A percentile compares a stretch with the other conserved stretches of the same genome.
Evolutionary conservation across 306 rosid genomes (phyloP).

Genomic region (Glycine tomentella): DNA sequence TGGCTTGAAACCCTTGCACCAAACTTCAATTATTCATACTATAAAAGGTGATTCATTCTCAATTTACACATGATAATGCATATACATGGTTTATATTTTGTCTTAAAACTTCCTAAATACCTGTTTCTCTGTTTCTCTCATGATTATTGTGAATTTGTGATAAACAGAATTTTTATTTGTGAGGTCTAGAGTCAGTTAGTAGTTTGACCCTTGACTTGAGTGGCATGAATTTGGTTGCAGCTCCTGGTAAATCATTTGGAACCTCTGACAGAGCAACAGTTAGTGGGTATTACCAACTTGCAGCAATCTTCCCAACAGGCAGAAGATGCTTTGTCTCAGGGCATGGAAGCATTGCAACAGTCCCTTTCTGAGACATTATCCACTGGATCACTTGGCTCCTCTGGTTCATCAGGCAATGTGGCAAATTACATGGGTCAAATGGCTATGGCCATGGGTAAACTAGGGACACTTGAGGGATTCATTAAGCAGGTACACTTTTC

Average conservation of each 20-base stretch:
- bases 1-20: background rate
- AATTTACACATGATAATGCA: slow-evolving; percentile 6
- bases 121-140: background rate
- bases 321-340: slow-evolving; percentile 94
- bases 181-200: slow-evolving; percentile 4
- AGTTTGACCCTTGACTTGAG: slow-evolving; percentile 16
- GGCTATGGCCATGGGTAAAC: slow-evolving; percentile 96
- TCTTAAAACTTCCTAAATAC: background rate
- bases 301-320: slow-evolving; percentile 94
- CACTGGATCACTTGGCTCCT: slow-evolving; percentile 68
- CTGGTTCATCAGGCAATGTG: slow-evolving; percentile 80
- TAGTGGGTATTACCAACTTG: slow-evolving; percentile 72
- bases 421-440: slow-evolving; percentile 95
- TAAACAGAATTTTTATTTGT: background rate
- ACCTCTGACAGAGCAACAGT: slow-evolving; percentile 90
- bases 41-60: background rate
- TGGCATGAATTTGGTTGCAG: slow-evolving; percentile 53
- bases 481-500: slow-evolving; percentile 72
- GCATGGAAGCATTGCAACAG: slow-evolving; percentile 95
- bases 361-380: slow-evolving; percentile 80
- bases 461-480: slow-evolving; percentile 86
- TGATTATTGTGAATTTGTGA: background rate
- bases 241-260: slow-evolving; percentile 85
- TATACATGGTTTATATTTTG: background rate
- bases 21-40: background rate